Percentiles rank a stretch among this genome's conserved stretches.
These are phyloP conservation scores for Ophiocordyceps polyrhachis-furcata DNA, from an alignment of 2,329 filamentous ascomycete genomes.

Conservation along the genomic window DNA sequence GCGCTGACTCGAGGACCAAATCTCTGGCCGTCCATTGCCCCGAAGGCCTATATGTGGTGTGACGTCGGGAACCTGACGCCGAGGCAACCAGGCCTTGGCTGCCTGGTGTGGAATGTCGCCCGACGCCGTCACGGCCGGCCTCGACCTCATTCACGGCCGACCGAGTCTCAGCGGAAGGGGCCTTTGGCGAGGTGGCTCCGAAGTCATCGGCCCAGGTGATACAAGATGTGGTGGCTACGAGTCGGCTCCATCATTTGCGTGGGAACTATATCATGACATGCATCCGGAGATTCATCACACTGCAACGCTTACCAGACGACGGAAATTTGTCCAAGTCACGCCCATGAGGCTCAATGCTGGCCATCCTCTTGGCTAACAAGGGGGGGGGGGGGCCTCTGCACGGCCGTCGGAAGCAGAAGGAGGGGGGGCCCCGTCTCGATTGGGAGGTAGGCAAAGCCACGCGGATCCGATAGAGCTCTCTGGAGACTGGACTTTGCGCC, in stretches of 20 bases:
- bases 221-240: background rate
- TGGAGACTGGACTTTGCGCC: background rate
- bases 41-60: background rate
- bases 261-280: background rate
- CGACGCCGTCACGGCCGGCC: background rate
- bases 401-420: background rate
- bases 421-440: background rate
- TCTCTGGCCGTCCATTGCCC: background rate
- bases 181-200: background rate
- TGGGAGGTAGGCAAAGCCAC: background rate
- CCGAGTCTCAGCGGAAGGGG: background rate
- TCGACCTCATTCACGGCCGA: background rate
- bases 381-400: background rate
- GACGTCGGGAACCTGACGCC: background rate
- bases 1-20: background rate
- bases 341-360: background rate
- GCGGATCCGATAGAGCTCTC: background rate
- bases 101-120: background rate
- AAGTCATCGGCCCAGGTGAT: background rate
- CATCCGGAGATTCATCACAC: background rate
- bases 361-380: background rate
- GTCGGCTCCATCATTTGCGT: background rate
- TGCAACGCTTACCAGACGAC: background rate
- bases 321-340: background rate
- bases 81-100: background rate